Evolutionary conservation across 257 asterid species (phyloP).

Genomic region (Solanum medicagineum): DNA sequence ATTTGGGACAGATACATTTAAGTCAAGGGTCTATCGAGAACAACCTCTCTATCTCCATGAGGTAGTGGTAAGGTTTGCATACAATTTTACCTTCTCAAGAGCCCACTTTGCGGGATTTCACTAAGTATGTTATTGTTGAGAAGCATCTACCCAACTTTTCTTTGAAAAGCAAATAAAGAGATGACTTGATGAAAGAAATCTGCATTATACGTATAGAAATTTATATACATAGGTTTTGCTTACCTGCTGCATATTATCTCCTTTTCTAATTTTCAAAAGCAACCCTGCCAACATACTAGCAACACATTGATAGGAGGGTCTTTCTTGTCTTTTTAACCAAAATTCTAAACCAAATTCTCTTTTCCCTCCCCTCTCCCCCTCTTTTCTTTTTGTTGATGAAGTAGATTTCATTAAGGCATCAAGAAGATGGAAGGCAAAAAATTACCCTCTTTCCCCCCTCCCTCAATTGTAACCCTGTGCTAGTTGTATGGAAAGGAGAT

Average conservation of each 20-base stretch:
- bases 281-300: not conserved
- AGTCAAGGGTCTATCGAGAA: too few relatives aligned
- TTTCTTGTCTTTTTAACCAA: not conserved
- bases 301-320: not conserved
- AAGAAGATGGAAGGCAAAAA: too few relatives aligned
- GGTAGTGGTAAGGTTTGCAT: too few relatives aligned
- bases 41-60: too few relatives aligned
- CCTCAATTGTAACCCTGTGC: not conserved
- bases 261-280: not conserved
- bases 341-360: not conserved
- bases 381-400: too few relatives aligned
- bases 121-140: not conserved
- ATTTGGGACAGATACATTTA: too few relatives aligned
- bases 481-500: not conserved
- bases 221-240: not conserved
- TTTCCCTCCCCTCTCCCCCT: not conserved
- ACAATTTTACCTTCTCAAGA: too few relatives aligned
- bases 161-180: not conserved
- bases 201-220: not conserved
- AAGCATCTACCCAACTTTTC: not conserved
- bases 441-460: not conserved
- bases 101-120: too few relatives aligned
- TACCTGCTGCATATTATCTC: not conserved
- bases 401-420: too few relatives aligned
- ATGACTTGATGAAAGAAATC: not conserved